phyloP scores from a whole-genome alignment of 495 filamentous ascomycete species.

The Hyphodiscus hymeniophilus region DNA sequence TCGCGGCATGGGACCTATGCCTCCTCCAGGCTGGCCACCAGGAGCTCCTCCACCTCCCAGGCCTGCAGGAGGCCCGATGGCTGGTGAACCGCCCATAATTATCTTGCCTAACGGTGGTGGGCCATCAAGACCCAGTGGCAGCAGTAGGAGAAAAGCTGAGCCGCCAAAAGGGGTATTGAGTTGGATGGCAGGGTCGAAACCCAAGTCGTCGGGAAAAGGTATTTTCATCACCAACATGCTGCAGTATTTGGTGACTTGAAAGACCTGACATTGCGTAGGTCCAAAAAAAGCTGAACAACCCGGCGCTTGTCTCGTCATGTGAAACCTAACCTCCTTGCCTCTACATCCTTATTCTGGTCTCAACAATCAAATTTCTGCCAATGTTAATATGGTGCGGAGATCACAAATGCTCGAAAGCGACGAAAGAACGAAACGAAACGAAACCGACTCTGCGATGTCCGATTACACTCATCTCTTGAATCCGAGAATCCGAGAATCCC shows the following conservation, averaged over 20 bases:
- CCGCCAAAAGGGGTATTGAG: constrained; percentile 9
- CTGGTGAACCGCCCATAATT: constrained; percentile 5
- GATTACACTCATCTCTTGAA: constrained; percentile 10
- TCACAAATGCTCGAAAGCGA: too few relatives aligned
- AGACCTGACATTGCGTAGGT: constrained; percentile 9
- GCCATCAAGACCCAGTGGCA: not conserved
- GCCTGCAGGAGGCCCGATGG: not conserved
- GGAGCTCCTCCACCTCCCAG: not conserved
- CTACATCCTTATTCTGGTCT: not conserved
- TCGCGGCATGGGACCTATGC: not conserved
- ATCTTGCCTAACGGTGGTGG: constrained; percentile 4
- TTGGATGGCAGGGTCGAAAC: constrained; percentile 18
- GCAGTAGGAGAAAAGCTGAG: constrained; percentile 2
- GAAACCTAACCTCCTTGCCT: not conserved
- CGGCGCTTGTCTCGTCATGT: constrained; percentile 15
- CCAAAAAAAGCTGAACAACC: constrained; percentile 18
- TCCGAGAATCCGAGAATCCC: constrained; percentile 12
- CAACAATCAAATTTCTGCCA: not conserved
- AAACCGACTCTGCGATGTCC: constrained; percentile 3
- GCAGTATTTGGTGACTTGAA: too few relatives aligned
- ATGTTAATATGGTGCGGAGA: too few relatives aligned
- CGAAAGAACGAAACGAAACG: not conserved
- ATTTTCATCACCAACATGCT: not conserved
- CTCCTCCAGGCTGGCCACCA: not conserved
- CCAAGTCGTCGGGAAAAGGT: constrained; percentile 20